Conservation (phyloP, 352 stramenopile species). For the Globisporangium nagaii region DNA sequence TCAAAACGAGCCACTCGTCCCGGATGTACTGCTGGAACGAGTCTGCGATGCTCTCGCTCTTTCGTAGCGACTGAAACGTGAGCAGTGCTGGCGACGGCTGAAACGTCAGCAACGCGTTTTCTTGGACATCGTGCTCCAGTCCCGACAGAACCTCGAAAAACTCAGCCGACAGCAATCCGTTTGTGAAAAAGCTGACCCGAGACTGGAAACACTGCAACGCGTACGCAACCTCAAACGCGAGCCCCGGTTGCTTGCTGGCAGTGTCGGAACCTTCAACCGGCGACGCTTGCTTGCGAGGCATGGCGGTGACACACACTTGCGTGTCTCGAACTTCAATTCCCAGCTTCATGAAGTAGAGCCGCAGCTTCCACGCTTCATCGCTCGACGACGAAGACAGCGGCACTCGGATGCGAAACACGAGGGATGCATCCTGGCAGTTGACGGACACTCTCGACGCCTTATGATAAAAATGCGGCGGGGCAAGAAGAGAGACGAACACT, state of each 20-base stretch:
- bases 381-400: background rate
- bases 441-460: conserved; percentile 24
- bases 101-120: conserved; percentile 41
- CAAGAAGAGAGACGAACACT: conserved; percentile 28
- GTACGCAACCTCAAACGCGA: conserved; percentile 36
- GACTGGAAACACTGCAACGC: conserved; percentile 47
- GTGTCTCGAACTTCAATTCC: conserved; percentile 44
- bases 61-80: conserved; percentile 20
- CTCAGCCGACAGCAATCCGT: conserved; percentile 24
- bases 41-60: conserved; percentile 15
- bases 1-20: conserved; percentile 24
- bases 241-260: background rate
- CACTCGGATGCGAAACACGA: conserved; percentile 23
- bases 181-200: conserved; percentile 37
- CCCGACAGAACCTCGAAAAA: conserved; percentile 32
- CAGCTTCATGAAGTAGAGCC: conserved; percentile 40
- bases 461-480: conserved; percentile 34
- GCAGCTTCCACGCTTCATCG: conserved; percentile 34
- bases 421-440: conserved; percentile 28
- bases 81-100: conserved; percentile 20
- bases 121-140: conserved; percentile 32
- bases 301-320: conserved; percentile 15
- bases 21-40: conserved; percentile 33
- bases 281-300: background rate
- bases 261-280: too few species aligned